Evolutionary conservation across 306 rosid species (phyloP).

Genomic region (Herpetospermum pedunculosum): DNA sequence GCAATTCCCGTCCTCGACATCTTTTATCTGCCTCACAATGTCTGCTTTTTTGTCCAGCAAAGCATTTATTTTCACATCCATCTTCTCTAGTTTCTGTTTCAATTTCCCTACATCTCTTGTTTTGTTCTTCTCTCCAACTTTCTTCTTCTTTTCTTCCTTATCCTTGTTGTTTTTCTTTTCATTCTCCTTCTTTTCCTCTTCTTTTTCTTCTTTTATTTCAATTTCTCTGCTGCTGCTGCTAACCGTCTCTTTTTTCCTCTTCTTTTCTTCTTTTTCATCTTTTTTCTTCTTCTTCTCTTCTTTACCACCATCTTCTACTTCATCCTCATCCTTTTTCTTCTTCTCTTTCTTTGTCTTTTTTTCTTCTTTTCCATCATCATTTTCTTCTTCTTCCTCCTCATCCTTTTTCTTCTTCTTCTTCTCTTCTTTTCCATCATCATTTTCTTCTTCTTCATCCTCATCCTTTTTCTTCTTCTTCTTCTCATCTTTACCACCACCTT

Average conservation of each 20-base stretch:
- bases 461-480: constrained; percentile 6
- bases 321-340: background rate
- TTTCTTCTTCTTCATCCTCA: background rate
- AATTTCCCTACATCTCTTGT: constrained; percentile 31
- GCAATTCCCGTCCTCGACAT: constrained; percentile 22
- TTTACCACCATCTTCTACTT: background rate
- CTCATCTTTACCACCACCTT: background rate
- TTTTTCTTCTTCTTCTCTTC: constrained; percentile 7
- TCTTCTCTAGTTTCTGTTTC: constrained; percentile 48
- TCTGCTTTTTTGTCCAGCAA: constrained; percentile 36
- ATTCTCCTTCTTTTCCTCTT: constrained; percentile 15
- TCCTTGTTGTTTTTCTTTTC: constrained; percentile 27
- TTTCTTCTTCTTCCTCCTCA: background rate
- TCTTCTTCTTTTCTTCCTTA: constrained; percentile 38
- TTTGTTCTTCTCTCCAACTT: constrained; percentile 28
- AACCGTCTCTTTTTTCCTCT: constrained; percentile 15
- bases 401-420: background rate
- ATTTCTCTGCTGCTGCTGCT: too few species aligned
- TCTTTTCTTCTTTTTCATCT: constrained; percentile 11
- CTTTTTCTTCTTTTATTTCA: constrained; percentile 16
- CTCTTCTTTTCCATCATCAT: background rate
- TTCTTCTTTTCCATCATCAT: background rate
- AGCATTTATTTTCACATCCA: constrained; percentile 40
- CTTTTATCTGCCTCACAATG: constrained; percentile 42
- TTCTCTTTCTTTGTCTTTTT: constrained; percentile 2